A percentile compares a stretch with the other conserved stretches of the same genome.
Conservation (phyloP, 345 rosid species). For the Populus pruinosa region DNA sequence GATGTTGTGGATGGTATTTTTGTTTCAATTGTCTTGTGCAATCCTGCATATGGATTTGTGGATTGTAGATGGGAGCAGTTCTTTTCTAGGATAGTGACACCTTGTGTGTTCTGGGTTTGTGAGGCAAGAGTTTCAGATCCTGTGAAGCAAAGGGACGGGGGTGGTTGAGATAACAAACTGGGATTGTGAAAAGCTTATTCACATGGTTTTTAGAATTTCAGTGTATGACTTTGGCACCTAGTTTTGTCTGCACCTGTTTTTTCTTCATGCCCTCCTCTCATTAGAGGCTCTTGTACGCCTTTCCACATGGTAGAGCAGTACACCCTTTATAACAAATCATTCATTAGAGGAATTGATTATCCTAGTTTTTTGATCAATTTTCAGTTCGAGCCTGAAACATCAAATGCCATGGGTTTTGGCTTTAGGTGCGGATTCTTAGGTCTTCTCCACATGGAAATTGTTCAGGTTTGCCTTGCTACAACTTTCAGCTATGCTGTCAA, state of each 20-base stretch:
- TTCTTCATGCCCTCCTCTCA: background rate
- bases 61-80: background rate
- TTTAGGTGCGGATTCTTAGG: slow-evolving; percentile 98
- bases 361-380: slow-evolving; percentile 22
- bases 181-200: background rate
- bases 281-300: background rate
- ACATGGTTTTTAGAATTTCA: background rate
- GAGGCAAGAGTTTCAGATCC: background rate
- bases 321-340: background rate
- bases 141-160: background rate
- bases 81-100: background rate
- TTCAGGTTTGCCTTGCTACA: slow-evolving; percentile 60
- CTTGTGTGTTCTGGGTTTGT: background rate
- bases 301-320: background rate
- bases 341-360: slow-evolving; percentile 3
- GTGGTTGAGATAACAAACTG: background rate
- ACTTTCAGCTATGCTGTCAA: slow-evolving; percentile 9
- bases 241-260: background rate
- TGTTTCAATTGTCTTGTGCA: background rate
- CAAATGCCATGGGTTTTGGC: slow-evolving; percentile 99
- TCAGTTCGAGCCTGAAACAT: slow-evolving; percentile 97
- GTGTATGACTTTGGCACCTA: background rate
- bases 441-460: slow-evolving; percentile 99
- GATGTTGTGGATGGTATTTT: background rate
- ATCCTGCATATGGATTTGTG: background rate